Conservation (phyloP, 2,329 filamentous ascomycete genomes). For the Neofusicoccum laricinum region DNA sequence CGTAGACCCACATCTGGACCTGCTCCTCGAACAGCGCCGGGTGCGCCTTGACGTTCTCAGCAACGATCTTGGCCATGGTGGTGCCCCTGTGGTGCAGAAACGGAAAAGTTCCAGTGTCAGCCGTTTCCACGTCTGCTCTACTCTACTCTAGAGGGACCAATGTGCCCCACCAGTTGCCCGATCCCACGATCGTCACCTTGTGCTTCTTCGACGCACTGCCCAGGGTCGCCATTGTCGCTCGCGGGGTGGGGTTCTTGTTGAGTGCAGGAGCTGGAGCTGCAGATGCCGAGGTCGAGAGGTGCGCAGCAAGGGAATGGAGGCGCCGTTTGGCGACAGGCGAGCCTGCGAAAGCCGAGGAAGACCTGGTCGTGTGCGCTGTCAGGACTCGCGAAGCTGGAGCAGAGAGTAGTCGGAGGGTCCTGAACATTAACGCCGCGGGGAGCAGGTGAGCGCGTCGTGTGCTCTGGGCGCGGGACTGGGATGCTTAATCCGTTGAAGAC, state of each 20-base stretch:
- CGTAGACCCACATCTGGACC: conserved; percentile 99
- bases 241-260: neutral
- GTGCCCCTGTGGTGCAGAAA: conserved; percentile 66
- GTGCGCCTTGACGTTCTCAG: conserved; percentile 81
- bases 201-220: conserved; percentile 66
- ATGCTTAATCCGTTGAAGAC: conserved; percentile 9
- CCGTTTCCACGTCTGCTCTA: neutral
- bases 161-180: conserved; percentile 78
- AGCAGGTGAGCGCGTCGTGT: neutral
- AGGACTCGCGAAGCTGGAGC: conserved; percentile 9
- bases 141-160: neutral
- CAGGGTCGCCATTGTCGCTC: conserved; percentile 46
- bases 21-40: conserved; percentile 78
- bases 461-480: neutral
- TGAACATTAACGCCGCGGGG: neutral
- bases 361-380: conserved; percentile 14
- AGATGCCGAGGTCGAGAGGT: conserved; percentile 11
- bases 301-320: conserved; percentile 7
- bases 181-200: conserved; percentile 91
- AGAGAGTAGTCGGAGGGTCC: conserved; percentile 22
- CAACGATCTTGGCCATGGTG: conserved; percentile 94
- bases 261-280: neutral
- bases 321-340: conserved; percentile 9
- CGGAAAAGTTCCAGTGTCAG: neutral
- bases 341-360: conserved; percentile 10